Conservation (phyloP, 116 monocot species). For the Iris pallida region DNA sequence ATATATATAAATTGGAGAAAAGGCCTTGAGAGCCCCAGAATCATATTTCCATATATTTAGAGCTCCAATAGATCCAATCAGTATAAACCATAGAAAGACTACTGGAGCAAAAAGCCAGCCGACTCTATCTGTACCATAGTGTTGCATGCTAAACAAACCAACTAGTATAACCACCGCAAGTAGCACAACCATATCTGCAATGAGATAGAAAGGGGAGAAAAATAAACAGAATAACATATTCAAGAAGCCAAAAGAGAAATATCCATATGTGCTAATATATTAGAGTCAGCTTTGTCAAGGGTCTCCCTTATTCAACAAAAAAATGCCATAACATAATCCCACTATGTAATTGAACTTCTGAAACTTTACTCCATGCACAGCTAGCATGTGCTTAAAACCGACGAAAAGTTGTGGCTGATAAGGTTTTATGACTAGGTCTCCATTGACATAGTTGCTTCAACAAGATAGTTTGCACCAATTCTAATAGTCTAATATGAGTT, state of each 20-base stretch:
- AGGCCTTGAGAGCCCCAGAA: slow-evolving; percentile 64
- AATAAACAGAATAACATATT: neutral
- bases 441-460: too few species aligned
- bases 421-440: too few species aligned
- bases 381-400: too few species aligned
- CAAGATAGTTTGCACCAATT: too few species aligned
- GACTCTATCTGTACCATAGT: slow-evolving; percentile 82
- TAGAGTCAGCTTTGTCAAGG: too few species aligned
- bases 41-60: slow-evolving; percentile 75
- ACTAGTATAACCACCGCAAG: slow-evolving; percentile 82
- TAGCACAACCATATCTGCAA: slow-evolving; percentile 69
- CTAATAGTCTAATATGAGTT: too few species aligned
- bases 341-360: too few species aligned
- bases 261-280: too few species aligned
- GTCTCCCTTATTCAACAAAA: too few species aligned
- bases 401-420: too few species aligned
- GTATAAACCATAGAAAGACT: slow-evolving; percentile 80
- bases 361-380: too few species aligned
- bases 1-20: slow-evolving; percentile 64
- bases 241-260: neutral
- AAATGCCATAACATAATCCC: too few species aligned
- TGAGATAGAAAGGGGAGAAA: neutral
- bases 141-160: slow-evolving; percentile 82
- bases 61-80: slow-evolving; percentile 71
- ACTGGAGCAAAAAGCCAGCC: slow-evolving; percentile 94